Evolutionary conservation across 306 rosid genomes (phyloP), one percentile per base, ranked within the genome.

Genomic region (Lathyrus oleraceus): DNA sequence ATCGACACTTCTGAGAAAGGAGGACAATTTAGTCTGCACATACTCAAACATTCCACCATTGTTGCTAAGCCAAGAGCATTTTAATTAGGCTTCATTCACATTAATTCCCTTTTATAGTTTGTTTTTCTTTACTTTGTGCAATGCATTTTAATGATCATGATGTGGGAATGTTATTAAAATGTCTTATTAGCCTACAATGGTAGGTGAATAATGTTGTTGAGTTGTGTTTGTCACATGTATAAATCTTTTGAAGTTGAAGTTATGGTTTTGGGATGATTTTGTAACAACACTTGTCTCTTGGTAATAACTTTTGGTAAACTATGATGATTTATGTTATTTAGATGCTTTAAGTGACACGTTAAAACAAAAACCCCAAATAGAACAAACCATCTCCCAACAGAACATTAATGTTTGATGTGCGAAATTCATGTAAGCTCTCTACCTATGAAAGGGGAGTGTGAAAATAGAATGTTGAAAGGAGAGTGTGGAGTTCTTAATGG

Each of bases 11-110:
- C 92, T 0, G 96, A 89, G 84, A 92, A 92, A 70, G 96, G 95
- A 43, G 96, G 98, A 1, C 98, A 92, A 7, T 92, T 92, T 61
- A 92, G 98, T 73, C 61, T 92, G 82, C 98, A 92, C 65, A 92
- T 92, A 20, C 78, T 90, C 69, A 90, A 88, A 68, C 98, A 89
- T 30, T 92, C 96, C 67, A 92, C 89, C 53, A 81, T 92, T 79
- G 91, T 92, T 4, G 82, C 87, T 28, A 92, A 90, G 83, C 96
- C 95, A 11, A 85, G 77, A 32, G 71, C 81, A 7, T 48, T 38
- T 60, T 62, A 62, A 40, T 39, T 81, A 76, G 38, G 16, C 15
- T 13, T 39, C 48, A 62, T 12, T 39, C 49, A 62, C 21, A 30
- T 25, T 7, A 39, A 79, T 72, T 16, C 47, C 35, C 42, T 28